A percentile compares a stretch with the other conserved stretches of the same genome.
phyloP scores from a whole-genome alignment of 352 stramenopile species.

The Peronospora belbahrii region DNA sequence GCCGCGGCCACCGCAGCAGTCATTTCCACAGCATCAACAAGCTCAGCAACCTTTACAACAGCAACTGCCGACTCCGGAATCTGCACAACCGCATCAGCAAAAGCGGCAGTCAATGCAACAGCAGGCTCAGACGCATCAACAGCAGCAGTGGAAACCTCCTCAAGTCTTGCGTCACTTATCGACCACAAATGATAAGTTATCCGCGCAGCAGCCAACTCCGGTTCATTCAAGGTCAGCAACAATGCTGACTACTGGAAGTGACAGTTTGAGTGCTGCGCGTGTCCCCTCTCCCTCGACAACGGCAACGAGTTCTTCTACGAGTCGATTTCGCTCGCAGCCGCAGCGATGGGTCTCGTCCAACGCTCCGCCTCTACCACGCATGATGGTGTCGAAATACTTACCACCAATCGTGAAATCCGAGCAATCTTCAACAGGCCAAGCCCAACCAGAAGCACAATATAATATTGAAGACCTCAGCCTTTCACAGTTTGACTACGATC shows the following conservation, averaged over 20 bases:
- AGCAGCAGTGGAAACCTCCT: constrained; percentile 27
- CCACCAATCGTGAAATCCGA: constrained; percentile 24
- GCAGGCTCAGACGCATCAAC: constrained; percentile 8
- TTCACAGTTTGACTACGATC: constrained; percentile 82
- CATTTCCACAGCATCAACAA: constrained; percentile 6
- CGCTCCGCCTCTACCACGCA: constrained; percentile 40
- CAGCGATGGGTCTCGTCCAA: constrained; percentile 26
- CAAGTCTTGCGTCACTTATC: constrained; percentile 16
- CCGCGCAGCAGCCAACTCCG: constrained; percentile 12
- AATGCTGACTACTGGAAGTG: constrained; percentile 27
- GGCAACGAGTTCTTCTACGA: constrained; percentile 10
- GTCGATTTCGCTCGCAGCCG: constrained; percentile 15
- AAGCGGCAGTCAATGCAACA: constrained; percentile 6
- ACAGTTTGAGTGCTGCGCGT: constrained; percentile 5
- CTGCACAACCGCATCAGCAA: constrained; percentile 8
- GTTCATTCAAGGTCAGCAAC: constrained; percentile 24
- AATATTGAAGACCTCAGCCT: constrained; percentile 77
- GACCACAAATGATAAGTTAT: constrained; percentile 7
- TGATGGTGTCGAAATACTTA: constrained; percentile 21
- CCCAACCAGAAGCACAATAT: constrained; percentile 29
- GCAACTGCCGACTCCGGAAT: constrained; percentile 2
- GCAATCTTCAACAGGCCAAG: constrained; percentile 3
- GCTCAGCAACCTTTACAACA: constrained; percentile 5
- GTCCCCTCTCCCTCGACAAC: neutral
- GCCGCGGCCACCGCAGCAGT: constrained; percentile 2